A percentile compares a stretch with the other conserved stretches of the same genome.
phyloP scores from a whole-genome alignment of 345 rosid genomes.

The Mallotus nudiflorus region DNA sequence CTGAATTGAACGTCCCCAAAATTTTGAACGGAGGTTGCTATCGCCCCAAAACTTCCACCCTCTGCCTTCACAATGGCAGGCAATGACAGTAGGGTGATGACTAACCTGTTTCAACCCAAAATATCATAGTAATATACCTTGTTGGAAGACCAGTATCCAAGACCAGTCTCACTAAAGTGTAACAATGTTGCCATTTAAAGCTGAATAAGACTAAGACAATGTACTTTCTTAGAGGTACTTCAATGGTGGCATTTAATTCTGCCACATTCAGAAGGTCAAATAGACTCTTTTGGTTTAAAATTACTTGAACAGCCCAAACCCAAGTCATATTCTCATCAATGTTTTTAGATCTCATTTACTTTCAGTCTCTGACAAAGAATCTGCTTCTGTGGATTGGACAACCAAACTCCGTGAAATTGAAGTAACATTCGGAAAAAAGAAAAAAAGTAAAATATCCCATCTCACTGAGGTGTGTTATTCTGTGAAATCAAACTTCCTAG shows the following conservation, averaged over 20 bases:
- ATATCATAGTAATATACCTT: neutral
- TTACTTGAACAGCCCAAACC: neutral
- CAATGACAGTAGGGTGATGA: slow-evolving; percentile 95
- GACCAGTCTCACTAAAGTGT: neutral
- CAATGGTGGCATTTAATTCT: neutral
- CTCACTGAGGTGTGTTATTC: neutral
- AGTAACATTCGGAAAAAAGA: no score
- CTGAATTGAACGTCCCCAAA: slow-evolving; percentile 98
- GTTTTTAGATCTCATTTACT: neutral
- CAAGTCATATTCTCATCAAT: slow-evolving; percentile 3
- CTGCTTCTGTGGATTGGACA: neutral
- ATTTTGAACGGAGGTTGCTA: slow-evolving; percentile 84
- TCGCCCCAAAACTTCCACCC: slow-evolving; percentile 99
- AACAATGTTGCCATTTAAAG: neutral
- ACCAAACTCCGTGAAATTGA: no score
- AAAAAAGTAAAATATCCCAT: neutral
- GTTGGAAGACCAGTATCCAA: neutral
- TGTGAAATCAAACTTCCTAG: neutral
- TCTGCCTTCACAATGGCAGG: slow-evolving; percentile 96
- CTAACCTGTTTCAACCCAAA: slow-evolving; percentile 63
- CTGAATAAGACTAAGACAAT: neutral
- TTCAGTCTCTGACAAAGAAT: neutral
- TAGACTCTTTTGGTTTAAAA: neutral
- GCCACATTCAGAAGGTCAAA: neutral
- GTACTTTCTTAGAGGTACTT: neutral